These are phyloP conservation scores for Pseudopyricularia javanii DNA, from an alignment of 2,329 filamentous ascomycete species.

Conservation along the genomic window DNA sequence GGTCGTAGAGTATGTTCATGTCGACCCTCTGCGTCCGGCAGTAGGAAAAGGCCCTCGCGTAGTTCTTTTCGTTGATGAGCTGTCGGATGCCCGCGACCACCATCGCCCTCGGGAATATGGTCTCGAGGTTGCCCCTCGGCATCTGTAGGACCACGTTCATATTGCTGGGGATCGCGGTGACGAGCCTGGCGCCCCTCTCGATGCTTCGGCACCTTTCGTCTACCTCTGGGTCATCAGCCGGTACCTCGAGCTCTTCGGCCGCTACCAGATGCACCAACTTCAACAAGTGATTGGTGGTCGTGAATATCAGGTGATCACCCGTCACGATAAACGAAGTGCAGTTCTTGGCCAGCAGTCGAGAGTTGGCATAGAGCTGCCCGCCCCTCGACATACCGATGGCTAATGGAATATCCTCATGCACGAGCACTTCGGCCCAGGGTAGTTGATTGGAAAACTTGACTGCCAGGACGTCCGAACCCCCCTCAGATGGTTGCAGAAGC, in stretches of 20 bases:
- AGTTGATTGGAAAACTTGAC: conserved; percentile 31
- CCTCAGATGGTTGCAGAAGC: conserved; percentile 24
- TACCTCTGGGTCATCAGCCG: conserved; percentile 75
- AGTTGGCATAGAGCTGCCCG: conserved; percentile 70
- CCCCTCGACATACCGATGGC: conserved; percentile 58
- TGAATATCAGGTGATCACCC: conserved; percentile 73
- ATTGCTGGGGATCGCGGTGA: conserved; percentile 79
- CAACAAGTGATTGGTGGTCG: conserved; percentile 80
- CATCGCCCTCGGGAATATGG: conserved; percentile 83
- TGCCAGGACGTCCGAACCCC: conserved; percentile 19
- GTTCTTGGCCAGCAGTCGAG: conserved; percentile 63
- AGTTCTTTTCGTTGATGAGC: conserved; percentile 69
- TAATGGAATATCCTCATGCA: conserved; percentile 26
- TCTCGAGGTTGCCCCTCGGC: conserved; percentile 91
- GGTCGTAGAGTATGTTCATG: conserved; percentile 94
- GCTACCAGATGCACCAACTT: conserved; percentile 81
- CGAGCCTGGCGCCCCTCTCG: conserved; percentile 74
- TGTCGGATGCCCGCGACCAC: conserved; percentile 81
- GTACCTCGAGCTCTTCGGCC: conserved; percentile 64
- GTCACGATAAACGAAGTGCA: conserved; percentile 87
- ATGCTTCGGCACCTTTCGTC: conserved; percentile 89
- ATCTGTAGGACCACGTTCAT: conserved; percentile 86
- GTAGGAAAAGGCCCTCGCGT: conserved; percentile 70
- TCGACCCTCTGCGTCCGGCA: conserved; percentile 92
- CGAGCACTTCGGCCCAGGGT: conserved; percentile 38